A percentile compares a stretch with the other conserved stretches of the same genome.
phyloP scores from a whole-genome alignment of 495 filamentous ascomycete species.

The Neurospora discreta region DNA sequence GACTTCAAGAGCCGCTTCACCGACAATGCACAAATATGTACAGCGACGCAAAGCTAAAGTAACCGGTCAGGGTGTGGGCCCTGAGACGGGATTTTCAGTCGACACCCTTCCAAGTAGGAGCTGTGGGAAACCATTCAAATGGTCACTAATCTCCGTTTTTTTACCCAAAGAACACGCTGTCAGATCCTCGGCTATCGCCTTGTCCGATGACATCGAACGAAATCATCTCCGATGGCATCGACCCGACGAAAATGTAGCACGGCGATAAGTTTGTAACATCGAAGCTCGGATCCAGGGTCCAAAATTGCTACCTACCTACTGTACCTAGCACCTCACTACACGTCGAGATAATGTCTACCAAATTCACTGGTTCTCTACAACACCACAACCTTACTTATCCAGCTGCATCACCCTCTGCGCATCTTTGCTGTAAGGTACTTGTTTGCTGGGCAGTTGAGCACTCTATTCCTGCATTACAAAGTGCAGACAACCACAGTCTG shows the following conservation, averaged over 20 bases:
- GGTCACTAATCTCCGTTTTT: neutral
- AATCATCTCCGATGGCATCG: slow-evolving; percentile 7
- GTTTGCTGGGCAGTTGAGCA: neutral
- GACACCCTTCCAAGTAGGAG: slow-evolving; percentile 2
- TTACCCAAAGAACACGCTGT: neutral
- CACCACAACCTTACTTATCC: neutral
- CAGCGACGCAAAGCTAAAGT: slow-evolving; percentile 18
- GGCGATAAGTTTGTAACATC: neutral
- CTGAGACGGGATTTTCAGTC: neutral
- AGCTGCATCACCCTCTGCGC: neutral
- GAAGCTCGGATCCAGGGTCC: neutral
- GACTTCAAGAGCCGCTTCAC: slow-evolving; percentile 11
- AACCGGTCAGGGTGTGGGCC: slow-evolving; percentile 20
- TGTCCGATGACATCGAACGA: slow-evolving; percentile 12
- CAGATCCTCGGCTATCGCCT: slow-evolving; percentile 2
- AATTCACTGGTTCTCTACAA: neutral
- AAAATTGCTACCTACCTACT: neutral
- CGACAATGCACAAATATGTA: slow-evolving; percentile 19
- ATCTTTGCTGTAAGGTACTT: neutral
- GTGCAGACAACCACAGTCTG: neutral
- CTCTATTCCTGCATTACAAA: neutral
- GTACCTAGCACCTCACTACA: neutral
- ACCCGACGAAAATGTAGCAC: neutral
- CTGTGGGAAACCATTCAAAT: neutral
- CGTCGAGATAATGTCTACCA: neutral